Base-by-base conservation (phyloP, 208 protist species). In the Leishmania tarentolae region DNA sequence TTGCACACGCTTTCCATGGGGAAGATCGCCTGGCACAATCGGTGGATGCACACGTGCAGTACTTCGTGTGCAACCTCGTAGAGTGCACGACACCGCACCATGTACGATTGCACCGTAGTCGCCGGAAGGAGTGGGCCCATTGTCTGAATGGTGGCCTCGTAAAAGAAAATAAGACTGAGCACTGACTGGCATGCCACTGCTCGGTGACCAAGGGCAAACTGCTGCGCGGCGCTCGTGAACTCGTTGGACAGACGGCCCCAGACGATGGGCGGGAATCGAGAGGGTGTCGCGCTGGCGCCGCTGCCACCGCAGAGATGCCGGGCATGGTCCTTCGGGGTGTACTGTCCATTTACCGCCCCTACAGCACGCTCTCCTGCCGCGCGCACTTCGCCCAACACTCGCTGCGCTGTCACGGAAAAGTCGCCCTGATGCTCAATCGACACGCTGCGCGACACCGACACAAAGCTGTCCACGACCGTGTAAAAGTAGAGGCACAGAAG, bases 401-500 rank as follows among this genome's bases (percentile, higher is more conserved):
- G 81, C 83, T 94, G 92, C 50, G 87, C 76, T 3, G 66, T 35
- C 31, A 73, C 73, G 17, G 91, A 91, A 72, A 96, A 88, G 79
- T 95, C 89, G 57, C 86, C 88, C 78, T 97, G 94, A 53, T 93
- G 74, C 82, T 96, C 92, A 66, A 97, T 84, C 11, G 84, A 88
- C 66, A 95, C 90, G 42, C 68, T 88, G 57, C 90, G 84, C 2
- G 94, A 96, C 63, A 95, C 86, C 31, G 92, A 96, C 52, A 97
- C 91, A 81, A 97, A 97, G 86, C 90, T 97, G 83, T 95, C 94
- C 53, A 91, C 86, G 17, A 95, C 89, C 35, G 88, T 93, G 87
- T 93, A 96, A n/a, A 94, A 86, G 76, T 95, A 96, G 24, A 95
- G 78, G 72, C 81, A 77, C 70, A 94, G 75, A 70, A 95, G 82